Conservation (phyloP, 2,329 filamentous ascomycete genomes). For the Fusarium subtropicale region DNA sequence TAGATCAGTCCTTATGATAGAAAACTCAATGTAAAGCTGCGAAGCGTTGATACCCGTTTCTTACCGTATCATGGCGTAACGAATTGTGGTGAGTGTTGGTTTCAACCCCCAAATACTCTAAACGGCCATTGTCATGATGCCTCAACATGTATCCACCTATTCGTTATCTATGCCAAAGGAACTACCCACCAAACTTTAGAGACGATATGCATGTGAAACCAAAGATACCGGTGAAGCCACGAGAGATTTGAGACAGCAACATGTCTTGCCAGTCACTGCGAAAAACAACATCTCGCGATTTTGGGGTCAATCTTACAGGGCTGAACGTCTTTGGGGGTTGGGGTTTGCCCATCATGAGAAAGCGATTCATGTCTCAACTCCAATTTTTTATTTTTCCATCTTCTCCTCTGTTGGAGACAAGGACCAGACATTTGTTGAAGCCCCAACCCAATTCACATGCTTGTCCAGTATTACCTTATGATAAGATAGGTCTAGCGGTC, state of each 20-base stretch:
- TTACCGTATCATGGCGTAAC: constrained; percentile 24
- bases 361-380: constrained; percentile 22
- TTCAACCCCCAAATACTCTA: constrained; percentile 20
- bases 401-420: constrained; percentile 1
- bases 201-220: neutral
- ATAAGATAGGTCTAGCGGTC: constrained; percentile 8
- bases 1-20: neutral
- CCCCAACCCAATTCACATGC: constrained; percentile 41
- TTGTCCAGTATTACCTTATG: neutral
- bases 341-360: constrained; percentile 21
- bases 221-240: constrained; percentile 7
- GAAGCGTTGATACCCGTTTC: constrained; percentile 24
- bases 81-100: neutral
- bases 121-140: constrained; percentile 2
- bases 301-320: constrained; percentile 33
- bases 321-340: constrained; percentile 42
- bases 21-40: neutral
- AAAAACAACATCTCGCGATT: constrained; percentile 8
- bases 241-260: neutral
- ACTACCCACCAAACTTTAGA: neutral
- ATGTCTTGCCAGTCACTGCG: neutral
- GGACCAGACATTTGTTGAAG: constrained; percentile 32
- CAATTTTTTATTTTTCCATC: neutral
- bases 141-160: neutral
- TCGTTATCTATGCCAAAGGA: neutral